Evolutionary conservation across 208 protist species (phyloP), one percentile per base, ranked within the genome.

Genomic region (Herpetomonas samuelpessoai): DNA sequence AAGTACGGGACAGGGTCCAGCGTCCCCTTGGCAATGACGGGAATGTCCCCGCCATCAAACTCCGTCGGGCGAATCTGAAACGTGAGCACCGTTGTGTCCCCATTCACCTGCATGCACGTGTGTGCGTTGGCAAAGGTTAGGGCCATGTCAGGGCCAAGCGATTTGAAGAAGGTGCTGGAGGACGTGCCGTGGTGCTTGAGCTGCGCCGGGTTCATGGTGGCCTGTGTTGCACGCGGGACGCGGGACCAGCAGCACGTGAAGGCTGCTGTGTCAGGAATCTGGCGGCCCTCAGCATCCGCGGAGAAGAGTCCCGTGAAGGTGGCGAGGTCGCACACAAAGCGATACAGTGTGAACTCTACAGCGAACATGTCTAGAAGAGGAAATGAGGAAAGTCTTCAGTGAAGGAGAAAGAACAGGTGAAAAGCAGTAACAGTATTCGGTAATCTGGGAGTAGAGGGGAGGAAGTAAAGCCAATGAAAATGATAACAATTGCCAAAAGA

Each of bases 21-120:
- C 2, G 80, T 84, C 25, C 86, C 83, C 65, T 88, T 86, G 19
- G 90, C 86, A n/a, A 96, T 62, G 10, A 87, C 67, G 16, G 83
- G 81, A 10, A 76, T 45, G 10, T 71, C 55, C 0, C 79, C 68
- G 1, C 57, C 80, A 25, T 53, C 61, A 68, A 77, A 89, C 53
- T 72, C 57, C 4, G 71, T 74, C 6, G 88, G 80, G 21, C 69
- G 74, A 4, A 95, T 41, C 22, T 73, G 65, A 53, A 95, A 92
- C 54, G 69, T 82, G 22, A 92, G 57, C 16, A 95, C 85, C 2
- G 80, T 71, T 7, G 22, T 64, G 19, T 83, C 70, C 12, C 38
- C 65, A 35, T 84, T 70, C 24, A 95, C 22, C 2, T 59, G 57
- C 29, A 88, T 24, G 16, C 41, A 31, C 6, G 65, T 60, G 6